These are phyloP conservation scores for Mikania micrantha DNA, from an alignment of 129 eudicot species.

Conservation along the genomic window DNA sequence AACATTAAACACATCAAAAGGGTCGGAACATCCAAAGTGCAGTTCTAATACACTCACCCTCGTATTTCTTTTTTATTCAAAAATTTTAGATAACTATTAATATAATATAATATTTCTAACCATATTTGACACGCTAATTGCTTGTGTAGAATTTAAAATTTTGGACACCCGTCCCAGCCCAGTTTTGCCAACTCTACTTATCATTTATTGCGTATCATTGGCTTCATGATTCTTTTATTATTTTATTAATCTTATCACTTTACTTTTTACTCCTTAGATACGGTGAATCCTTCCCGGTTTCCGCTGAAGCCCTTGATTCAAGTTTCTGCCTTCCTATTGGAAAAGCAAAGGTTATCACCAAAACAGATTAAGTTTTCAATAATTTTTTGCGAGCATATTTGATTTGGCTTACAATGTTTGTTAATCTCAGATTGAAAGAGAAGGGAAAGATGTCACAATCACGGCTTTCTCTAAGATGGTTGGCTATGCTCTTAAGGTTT, in stretches of 20 bases:
- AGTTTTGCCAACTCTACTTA: not conserved
- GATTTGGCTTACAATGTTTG: not conserved
- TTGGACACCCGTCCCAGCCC: not conserved
- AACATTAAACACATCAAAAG: not conserved
- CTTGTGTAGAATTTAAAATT: not conserved
- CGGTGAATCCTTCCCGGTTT: slow-evolving; percentile 66
- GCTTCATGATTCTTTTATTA: not conserved
- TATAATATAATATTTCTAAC: not conserved
- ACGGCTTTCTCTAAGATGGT: slow-evolving; percentile 86
- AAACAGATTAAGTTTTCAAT: not conserved
- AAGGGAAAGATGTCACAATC: slow-evolving; percentile 70
- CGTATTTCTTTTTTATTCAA: not conserved
- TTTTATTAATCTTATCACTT: not conserved
- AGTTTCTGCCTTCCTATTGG: slow-evolving; percentile 64
- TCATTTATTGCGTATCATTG: not conserved
- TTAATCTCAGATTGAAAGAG: slow-evolving; percentile 53
- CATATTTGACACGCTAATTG: not conserved
- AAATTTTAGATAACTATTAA: not conserved
- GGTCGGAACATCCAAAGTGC: not conserved
- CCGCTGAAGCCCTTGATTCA: slow-evolving; percentile 53
- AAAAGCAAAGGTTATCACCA: slow-evolving; percentile 52
- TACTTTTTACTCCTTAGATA: slow-evolving; percentile 30
- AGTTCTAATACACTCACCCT: not conserved
- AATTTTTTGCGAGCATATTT: not conserved
- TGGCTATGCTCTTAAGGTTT: slow-evolving; percentile 75